Conservation (phyloP, 73 alveolate genomes). For the Effrenium voratum region DNA sequence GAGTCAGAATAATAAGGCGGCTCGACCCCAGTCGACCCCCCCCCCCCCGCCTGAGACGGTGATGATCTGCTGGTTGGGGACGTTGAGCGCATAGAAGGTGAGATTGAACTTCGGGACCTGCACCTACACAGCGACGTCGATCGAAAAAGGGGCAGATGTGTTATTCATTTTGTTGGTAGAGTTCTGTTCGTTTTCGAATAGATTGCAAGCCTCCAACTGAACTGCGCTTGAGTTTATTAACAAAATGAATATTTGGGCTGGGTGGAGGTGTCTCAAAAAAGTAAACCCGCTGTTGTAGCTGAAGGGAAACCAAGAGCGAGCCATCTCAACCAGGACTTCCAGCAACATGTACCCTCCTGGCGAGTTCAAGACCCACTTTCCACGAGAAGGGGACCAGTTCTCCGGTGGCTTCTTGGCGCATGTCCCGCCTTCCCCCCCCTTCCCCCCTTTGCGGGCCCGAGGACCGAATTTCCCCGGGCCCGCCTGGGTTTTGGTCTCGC, state of each 20-base stretch:
- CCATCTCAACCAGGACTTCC: background rate
- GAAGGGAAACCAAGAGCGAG: no score
- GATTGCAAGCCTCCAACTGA: background rate
- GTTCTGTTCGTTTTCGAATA: background rate
- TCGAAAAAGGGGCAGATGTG: no score
- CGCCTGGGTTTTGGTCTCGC: constrained; percentile 36
- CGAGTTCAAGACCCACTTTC: background rate
- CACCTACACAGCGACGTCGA: no score
- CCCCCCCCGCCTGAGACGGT: background rate
- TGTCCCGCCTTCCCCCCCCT: no score
- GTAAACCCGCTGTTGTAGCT: no score
- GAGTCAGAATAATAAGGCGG: no score
- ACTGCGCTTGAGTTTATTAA: background rate
- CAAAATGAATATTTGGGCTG: no score
- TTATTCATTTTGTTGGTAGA: background rate
- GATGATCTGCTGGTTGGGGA: constrained; percentile 44
- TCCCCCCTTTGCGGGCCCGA: no score
- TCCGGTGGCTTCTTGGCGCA: no score
- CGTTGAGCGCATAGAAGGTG: constrained; percentile 67
- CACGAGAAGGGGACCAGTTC: no score
- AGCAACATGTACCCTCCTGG: background rate
- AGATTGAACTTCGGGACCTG: constrained; percentile 47
- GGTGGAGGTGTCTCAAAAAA: no score
- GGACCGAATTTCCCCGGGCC: background rate
- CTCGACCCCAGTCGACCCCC: no score